Conservation (phyloP, 257 asterid genomes). For the Paraleonurus japonicus region DNA sequence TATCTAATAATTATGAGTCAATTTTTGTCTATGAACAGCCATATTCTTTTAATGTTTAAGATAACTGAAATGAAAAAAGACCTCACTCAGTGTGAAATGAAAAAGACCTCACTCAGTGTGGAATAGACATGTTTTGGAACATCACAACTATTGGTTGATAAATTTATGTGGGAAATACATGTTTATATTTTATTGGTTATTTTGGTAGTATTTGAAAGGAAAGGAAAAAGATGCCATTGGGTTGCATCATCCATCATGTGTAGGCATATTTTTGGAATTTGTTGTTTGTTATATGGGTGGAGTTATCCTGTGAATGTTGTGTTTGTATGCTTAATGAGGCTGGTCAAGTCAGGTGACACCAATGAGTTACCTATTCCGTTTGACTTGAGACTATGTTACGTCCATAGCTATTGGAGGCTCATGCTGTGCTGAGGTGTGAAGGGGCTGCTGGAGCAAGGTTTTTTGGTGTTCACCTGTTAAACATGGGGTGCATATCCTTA, state of each 20-base stretch:
- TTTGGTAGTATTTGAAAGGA: slow-evolving; percentile 2
- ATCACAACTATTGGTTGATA: not conserved
- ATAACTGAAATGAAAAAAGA: not conserved
- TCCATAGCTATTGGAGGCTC: not conserved
- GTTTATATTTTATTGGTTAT: not conserved
- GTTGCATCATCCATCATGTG: not conserved
- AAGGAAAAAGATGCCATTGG: not conserved
- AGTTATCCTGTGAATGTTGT: not conserved
- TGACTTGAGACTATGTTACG: not conserved
- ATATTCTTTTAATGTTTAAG: not conserved
- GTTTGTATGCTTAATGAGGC: not conserved
- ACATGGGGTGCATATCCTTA: not conserved
- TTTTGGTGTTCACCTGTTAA: not conserved
- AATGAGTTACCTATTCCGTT: not conserved
- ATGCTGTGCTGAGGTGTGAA: not conserved
- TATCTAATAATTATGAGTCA: not conserved
- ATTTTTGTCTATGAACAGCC: not conserved
- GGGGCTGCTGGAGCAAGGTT: not conserved
- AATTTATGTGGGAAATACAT: not conserved
- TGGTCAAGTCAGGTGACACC: not conserved
- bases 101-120: not conserved
- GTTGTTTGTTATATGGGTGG: not conserved
- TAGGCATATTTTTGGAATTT: not conserved
- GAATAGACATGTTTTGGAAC: not conserved
- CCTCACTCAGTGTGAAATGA: not conserved